A percentile compares a stretch with the other conserved stretches of the same genome.
These are phyloP conservation scores for Tuctoria greenei DNA, from an alignment of 176 grass and related monocot species.

Conservation along the genomic window DNA sequence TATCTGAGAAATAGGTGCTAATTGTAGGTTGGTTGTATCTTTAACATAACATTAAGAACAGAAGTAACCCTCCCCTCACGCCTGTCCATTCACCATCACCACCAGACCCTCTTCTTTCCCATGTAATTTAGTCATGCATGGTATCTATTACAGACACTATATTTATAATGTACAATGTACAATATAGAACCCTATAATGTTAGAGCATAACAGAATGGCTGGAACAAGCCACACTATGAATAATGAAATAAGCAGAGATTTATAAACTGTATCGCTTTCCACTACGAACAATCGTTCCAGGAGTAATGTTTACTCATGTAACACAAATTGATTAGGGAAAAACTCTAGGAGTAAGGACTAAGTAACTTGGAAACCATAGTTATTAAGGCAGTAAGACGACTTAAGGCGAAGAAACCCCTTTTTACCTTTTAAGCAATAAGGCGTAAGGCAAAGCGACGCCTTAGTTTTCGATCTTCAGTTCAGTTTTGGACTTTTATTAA, in stretches of 20 bases:
- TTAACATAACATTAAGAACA: background rate
- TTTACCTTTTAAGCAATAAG: no score
- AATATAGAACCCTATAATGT: background rate
- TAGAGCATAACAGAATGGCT: background rate
- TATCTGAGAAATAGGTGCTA: background rate
- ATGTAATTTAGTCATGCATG: background rate
- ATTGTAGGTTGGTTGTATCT: background rate
- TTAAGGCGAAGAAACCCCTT: no score
- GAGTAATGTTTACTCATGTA: slow-evolving; percentile 6
- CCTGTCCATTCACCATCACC: background rate
- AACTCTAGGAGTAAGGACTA: background rate
- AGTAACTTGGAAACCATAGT: background rate
- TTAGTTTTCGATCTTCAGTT: no score
- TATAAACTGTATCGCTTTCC: no score
- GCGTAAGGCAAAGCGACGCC: no score
- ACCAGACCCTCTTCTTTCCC: background rate
- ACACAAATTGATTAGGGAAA: background rate
- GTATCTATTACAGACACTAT: background rate
- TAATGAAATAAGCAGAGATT: no score
- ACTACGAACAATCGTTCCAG: background rate
- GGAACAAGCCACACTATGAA: background rate
- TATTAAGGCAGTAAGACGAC: no score
- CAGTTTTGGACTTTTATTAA: no score
- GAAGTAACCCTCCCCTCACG: background rate
- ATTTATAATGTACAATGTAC: background rate